phyloP scores from a whole-genome alignment of 179 eudicot genomes.

The Actinidia polygama region DNA sequence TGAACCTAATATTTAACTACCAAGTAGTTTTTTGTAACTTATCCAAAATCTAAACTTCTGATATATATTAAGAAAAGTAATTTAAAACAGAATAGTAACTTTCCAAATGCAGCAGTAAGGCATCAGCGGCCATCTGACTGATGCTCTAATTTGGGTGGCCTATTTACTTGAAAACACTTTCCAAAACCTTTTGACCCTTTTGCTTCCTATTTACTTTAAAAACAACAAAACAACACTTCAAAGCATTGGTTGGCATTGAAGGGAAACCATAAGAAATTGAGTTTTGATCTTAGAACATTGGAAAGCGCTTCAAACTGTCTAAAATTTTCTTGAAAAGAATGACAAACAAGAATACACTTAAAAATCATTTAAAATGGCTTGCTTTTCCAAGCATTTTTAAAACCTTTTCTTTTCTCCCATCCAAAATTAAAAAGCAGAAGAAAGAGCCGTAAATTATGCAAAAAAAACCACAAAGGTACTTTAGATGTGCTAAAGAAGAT shows the following conservation, averaged over 20 bases:
- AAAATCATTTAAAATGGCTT: too few relatives aligned
- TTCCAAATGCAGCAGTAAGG: neutral
- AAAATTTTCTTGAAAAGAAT: too few relatives aligned
- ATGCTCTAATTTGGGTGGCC: slow-evolving; percentile 6
- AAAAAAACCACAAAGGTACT: neutral
- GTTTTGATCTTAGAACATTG: too few relatives aligned
- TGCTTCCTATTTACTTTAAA: too few relatives aligned
- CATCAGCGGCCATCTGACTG: neutral
- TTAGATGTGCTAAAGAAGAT: neutral
- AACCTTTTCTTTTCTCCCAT: neutral
- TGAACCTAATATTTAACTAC: neutral
- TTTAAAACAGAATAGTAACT: neutral
- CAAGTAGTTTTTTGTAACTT: neutral
- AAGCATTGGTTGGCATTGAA: too few relatives aligned
- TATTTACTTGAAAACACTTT: too few relatives aligned
- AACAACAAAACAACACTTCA: too few relatives aligned
- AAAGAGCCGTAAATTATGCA: neutral
- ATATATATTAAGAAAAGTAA: neutral
- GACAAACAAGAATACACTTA: too few relatives aligned
- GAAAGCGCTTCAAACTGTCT: too few relatives aligned
- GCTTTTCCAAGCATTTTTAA: too few relatives aligned
- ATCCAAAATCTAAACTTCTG: neutral
- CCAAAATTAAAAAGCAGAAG: neutral
- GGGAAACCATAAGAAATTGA: too few relatives aligned
- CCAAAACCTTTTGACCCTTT: too few relatives aligned